Percentiles rank a stretch among this genome's conserved stretches.
Conservation (phyloP, 1,284 basidiomycete genomes). For the Rhodotorula sp. region DNA sequence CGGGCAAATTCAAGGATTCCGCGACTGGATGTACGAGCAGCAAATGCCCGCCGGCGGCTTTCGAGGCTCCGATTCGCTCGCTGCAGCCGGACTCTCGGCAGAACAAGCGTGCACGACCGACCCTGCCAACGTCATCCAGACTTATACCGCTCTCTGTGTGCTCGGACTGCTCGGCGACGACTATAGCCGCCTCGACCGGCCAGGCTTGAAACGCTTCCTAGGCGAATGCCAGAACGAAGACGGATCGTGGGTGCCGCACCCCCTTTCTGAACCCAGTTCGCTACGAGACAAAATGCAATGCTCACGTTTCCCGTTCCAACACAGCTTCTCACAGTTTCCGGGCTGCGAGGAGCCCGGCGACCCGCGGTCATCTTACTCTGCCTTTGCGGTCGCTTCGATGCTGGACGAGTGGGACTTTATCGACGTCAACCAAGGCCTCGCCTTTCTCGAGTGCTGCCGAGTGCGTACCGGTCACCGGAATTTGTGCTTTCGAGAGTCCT, state of each 20-base stretch:
- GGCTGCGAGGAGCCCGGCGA: constrained; percentile 63
- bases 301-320: background rate
- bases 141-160: constrained; percentile 78
- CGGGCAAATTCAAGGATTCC: constrained; percentile 22
- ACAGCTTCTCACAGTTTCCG: constrained; percentile 73
- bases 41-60: constrained; percentile 41
- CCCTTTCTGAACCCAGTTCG: background rate
- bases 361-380: constrained; percentile 81
- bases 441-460: constrained; percentile 66
- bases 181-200: constrained; percentile 64
- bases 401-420: constrained; percentile 74
- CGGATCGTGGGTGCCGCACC: constrained; percentile 64
- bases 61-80: constrained; percentile 36
- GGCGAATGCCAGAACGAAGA: constrained; percentile 68
- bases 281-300: background rate
- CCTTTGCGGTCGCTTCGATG: constrained; percentile 75
- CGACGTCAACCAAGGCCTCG: constrained; percentile 60
- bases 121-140: constrained; percentile 76
- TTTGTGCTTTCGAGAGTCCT: background rate
- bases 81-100: background rate
- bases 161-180: constrained; percentile 81
- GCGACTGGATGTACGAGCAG: constrained; percentile 44
- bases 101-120: too few relatives aligned
- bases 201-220: constrained; percentile 64
- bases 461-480: constrained; percentile 53